A percentile compares a stretch with the other conserved stretches of the same genome.
Conservation (phyloP, 345 rosid species). For the Citrus inodora region DNA sequence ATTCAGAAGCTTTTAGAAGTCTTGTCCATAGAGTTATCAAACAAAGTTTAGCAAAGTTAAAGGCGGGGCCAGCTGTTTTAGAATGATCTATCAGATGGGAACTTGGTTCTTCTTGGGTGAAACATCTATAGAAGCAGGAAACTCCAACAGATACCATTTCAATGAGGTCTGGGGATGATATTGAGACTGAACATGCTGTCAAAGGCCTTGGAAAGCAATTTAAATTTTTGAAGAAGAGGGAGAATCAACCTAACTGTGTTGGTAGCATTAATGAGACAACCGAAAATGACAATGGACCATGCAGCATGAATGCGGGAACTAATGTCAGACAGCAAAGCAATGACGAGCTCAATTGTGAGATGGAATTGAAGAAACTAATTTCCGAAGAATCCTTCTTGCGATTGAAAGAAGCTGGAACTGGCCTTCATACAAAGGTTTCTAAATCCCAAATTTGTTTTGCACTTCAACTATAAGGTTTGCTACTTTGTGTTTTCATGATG, state of each 20-base stretch:
- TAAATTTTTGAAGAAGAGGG: conserved; percentile 47
- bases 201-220: conserved; percentile 68
- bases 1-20: conserved; percentile 19
- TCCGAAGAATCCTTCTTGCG: conserved; percentile 53
- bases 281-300: conserved; percentile 21
- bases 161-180: too few relatives aligned
- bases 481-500: too few relatives aligned
- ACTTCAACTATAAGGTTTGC: too few relatives aligned
- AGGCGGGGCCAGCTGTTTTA: conserved; percentile 26
- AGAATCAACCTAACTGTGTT: conserved; percentile 18
- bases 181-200: conserved; percentile 28
- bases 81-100: conserved; percentile 56
- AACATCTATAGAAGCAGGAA: conserved; percentile 60
- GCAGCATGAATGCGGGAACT: conserved; percentile 24
- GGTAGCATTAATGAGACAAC: conserved; percentile 23
- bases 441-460: not conserved
- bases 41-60: conserved; percentile 43
- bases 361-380: conserved; percentile 42
- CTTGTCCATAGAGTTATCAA: conserved; percentile 34
- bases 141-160: too few relatives aligned
- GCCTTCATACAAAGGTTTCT: conserved; percentile 59
- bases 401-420: conserved; percentile 47
- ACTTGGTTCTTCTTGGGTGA: conserved; percentile 67
- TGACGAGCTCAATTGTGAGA: conserved; percentile 23
- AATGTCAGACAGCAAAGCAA: conserved; percentile 19